Evolutionary conservation across 2,329 filamentous ascomycete genomes (phyloP), one percentile per base, ranked within the genome.

Genomic region (Sarocladium brachiariae): DNA sequence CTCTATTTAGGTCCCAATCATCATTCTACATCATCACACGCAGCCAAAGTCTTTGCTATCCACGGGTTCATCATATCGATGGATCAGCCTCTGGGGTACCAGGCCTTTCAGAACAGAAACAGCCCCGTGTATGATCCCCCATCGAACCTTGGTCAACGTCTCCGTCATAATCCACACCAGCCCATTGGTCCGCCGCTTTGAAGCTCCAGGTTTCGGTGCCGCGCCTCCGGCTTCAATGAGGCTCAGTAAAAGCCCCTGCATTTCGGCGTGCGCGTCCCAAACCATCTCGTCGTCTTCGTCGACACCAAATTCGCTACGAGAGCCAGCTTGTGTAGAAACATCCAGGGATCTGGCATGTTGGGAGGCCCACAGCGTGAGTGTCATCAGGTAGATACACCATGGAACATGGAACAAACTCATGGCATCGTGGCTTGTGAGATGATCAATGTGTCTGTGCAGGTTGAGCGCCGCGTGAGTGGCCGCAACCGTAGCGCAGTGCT

Each of bases 81-180:
- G 63, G 16, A 65, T 63, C 48, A 64, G 10, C 2, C 63, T 51
- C 37, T 58, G 56, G 19, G 63, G 63, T 2, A 65, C 63, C 33
- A 70, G 45, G 0, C 64, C 65, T 14, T 61, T 56, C 35, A 84
- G 57, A 2, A 83, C 78, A 54, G 77, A 73, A 65, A 81, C 80
- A 0, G 76, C 80, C 57, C 81, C 76, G 55, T 82, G 78, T 4
- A 84, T 74, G 3, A 84, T 78, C 0, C 77, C 78, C 80, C 81
- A 84, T 49, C 80, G 59, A 1, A 83, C 73, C 51, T 75, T 79
- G 10, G 73, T 73, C 55, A 84, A 57, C 31, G 74, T 71, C 56
- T 75, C 72, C 2, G 75, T 76, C 63, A 83, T 80, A 1, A 76
- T 71, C 52, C 73, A 74, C 0, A 77, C 75, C 41, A 84, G 53